Evolutionary conservation across 2,329 filamentous ascomycete species (phyloP), one percentile per base, ranked within the genome.

Genomic region (Dothistroma septosporum): DNA sequence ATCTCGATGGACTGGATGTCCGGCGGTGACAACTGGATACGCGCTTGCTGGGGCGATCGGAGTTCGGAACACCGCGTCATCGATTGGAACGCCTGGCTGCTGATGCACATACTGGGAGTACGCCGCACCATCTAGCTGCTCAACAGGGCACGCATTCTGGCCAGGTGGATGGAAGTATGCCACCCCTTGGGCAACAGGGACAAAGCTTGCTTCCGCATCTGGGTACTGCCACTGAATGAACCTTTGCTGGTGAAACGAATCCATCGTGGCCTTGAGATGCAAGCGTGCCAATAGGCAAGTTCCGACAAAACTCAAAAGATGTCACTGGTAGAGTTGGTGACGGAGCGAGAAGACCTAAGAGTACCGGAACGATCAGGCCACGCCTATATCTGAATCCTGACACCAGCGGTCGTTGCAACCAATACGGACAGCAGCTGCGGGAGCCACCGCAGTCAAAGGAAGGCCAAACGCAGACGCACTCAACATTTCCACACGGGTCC

Each of bases 1-100:
- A 37, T 31, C 24, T 48, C 32, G 48, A 22, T 16, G 59, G 57
- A 24, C 33, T 28, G 55, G 56, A 32, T 57, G 61, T 28, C 48
- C 37, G 1, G 11, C 16, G 10, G n/a, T 24, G 11, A 16, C 24
- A 8, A 48, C 2, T 10, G 21, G 24, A 24, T 46, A 44, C n/a
- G 57, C 49, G 24, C 49, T 59, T 14, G 49, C 57, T 10, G 57
- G 57, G 12, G 47, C 31, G 24, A 22, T n/a, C 9, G 57, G 57
- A 16, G 33, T 28, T 11, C 21, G 33, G 22, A 53, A 59, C 12
- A 28, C 16, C 22, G 22, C 33, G 22, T 59, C 33, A 7, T 21
- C 22, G 16, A 19, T 33, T 28, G 8, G 53, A 24, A 9, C 5
- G 44, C 12, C 32, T 35, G 44, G 55, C 32, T 47, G 41, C 24